Percentiles rank a stretch among this genome's conserved stretches.
Conservation (phyloP, 768 basidiomycete species). For the Mycena belliarum region DNA sequence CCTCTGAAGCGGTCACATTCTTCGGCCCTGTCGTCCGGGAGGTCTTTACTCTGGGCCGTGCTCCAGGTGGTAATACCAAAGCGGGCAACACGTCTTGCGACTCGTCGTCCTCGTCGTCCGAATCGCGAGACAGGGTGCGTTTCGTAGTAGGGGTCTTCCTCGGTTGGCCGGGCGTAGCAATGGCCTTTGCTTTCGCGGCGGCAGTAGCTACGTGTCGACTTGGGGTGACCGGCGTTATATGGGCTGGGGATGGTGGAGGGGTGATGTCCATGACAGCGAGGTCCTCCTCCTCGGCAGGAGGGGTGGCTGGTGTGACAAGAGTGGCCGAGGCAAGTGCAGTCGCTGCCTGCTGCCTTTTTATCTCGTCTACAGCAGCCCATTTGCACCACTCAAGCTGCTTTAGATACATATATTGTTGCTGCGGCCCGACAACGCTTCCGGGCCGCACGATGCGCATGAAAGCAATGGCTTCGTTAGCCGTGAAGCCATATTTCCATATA, state of each 20-base stretch:
- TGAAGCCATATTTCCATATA: conserved; percentile 98
- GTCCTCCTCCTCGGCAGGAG: conserved; percentile 79
- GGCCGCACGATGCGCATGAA: conserved; percentile 98
- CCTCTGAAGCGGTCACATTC: conserved; percentile 63
- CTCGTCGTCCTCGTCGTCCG: conserved; percentile 69
- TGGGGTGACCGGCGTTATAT: conserved; percentile 77
- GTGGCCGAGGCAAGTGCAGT: conserved; percentile 39
- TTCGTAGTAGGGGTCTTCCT: conserved; percentile 86
- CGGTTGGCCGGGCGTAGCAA: conserved; percentile 80
- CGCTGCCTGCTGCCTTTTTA: conserved; percentile 50
- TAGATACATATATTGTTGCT: conserved; percentile 93
- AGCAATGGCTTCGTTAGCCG: conserved; percentile 92
- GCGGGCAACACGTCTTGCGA: conserved; percentile 66
- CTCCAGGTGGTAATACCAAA: conserved; percentile 50
- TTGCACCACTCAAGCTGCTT: conserved; percentile 93
- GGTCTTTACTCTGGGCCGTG: conserved; percentile 36
- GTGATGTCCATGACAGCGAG: conserved; percentile 48
- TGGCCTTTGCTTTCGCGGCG: conserved; percentile 67
- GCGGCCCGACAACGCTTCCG: conserved; percentile 89
- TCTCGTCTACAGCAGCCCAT: conserved; percentile 88
- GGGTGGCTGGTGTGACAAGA: conserved; percentile 74
- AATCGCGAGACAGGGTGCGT: conserved; percentile 59
- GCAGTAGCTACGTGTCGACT: conserved; percentile 73
- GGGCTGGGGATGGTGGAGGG: conserved; percentile 29
- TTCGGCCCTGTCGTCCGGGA: conserved; percentile 42